Base-by-base conservation (phyloP, 306 rosid species). In the Abrus pulchellus region DNA sequence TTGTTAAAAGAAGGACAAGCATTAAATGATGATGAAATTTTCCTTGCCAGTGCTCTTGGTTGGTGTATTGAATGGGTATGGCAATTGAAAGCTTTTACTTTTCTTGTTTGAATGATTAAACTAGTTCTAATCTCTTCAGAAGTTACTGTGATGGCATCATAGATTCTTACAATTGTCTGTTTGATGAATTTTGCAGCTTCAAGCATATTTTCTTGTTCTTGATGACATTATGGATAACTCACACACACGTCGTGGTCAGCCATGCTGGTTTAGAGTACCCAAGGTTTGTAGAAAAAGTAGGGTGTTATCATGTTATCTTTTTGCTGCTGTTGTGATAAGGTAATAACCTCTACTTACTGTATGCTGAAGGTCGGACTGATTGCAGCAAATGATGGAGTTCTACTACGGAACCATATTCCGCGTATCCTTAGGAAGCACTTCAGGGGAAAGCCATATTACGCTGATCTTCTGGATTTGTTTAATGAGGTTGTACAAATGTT, bases 371-470 rank as follows among this genome's bases (percentile, higher is more conserved):
- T 95, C 75, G 99, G 98, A 75, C 34, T 93, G 87, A 89, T 93
- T 80, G 99, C 99, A 7, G 85, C 47, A 30, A 95, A 93, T 72
- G 99, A 95, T 80, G 99, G 98, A 82, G 57, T 89, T 81, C 32
- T 85, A 50, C 89, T 95, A 41, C 87, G 97, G 28, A 95, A 91
- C 83, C 99, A 95, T 83, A 83, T 93, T 63, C 68, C 91, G 0
- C 88, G 98, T 10, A 87, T 95, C 66, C 89, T 93, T 83, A 93
- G 69, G 83, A 95, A 90, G 3, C 99, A 95, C 77, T 95, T 95
- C 76, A 93, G 84, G 84, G 90, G 79, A 75, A 91, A 88, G 85
- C 88, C 98, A 1, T 95, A 90, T 80, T 95, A 91, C 1, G 93
- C 85, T 41, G 96, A 95, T 87, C 94, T 95, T 76, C 88, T 89